Conservation (phyloP, 179 eudicot species). For the Monotropa hypopitys region DNA sequence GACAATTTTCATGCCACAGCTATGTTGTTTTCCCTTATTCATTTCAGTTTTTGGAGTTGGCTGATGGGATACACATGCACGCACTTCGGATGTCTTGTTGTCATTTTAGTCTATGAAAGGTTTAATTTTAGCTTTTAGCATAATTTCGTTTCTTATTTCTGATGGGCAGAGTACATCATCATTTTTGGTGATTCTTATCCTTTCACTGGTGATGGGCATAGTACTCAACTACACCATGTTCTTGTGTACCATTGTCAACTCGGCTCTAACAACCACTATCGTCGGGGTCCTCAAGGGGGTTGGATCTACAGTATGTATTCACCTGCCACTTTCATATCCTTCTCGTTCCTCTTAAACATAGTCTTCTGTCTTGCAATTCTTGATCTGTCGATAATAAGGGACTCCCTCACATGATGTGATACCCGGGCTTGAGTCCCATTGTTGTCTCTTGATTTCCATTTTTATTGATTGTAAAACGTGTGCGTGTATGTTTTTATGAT, state of each 20-base stretch:
- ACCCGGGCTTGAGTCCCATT: neutral
- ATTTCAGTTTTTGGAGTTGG: neutral
- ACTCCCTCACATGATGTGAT: neutral
- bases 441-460: neutral
- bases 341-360: neutral
- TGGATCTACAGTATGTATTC: conserved; percentile 69
- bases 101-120: neutral
- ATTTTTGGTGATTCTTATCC: conserved; percentile 48
- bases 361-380: neutral
- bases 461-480: neutral
- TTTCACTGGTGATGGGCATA: conserved; percentile 88
- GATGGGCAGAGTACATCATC: conserved; percentile 62
- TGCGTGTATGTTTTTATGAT: neutral
- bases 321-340: neutral
- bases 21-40: neutral
- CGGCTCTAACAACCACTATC: conserved; percentile 89
- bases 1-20: neutral
- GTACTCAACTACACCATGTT: conserved; percentile 96
- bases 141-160: conserved; percentile 10
- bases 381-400: neutral
- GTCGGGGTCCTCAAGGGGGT: conserved; percentile 99
- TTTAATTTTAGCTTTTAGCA: neutral
- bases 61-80: neutral
- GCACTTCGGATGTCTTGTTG: neutral
- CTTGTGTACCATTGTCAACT: conserved; percentile 87